A percentile compares a stretch with the other conserved stretches of the same genome.
Conservation (phyloP, 2,329 filamentous ascomycete species). For the Colletotrichum sansevieriae region DNA sequence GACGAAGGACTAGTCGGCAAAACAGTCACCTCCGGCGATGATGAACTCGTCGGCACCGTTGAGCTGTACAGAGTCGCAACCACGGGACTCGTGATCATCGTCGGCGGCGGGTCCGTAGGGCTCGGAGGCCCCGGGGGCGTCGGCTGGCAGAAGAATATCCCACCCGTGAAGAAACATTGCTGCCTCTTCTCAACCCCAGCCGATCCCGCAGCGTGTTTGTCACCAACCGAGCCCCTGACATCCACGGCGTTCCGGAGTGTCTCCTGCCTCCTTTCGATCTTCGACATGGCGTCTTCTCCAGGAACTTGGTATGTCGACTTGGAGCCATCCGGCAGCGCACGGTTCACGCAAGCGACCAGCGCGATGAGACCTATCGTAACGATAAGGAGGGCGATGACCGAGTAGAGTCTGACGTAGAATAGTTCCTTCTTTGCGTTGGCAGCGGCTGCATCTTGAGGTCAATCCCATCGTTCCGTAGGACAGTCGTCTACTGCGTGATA, state of each 20-base stretch:
- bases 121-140: background rate
- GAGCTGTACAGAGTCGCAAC: too few relatives aligned
- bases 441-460: background rate
- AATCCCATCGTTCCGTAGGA: too few relatives aligned
- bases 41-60: too few relatives aligned
- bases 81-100: too few relatives aligned
- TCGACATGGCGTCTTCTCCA: background rate
- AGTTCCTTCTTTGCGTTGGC: slow-evolving; percentile 10
- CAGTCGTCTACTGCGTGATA: background rate
- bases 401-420: slow-evolving; percentile 30
- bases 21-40: too few relatives aligned
- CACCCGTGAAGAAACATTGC: too few relatives aligned
- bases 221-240: background rate
- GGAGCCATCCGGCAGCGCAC: slow-evolving; percentile 26
- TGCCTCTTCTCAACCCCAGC: too few relatives aligned
- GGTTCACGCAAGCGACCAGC: slow-evolving; percentile 12
- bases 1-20: too few relatives aligned
- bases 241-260: too few relatives aligned
- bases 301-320: slow-evolving; percentile 30
- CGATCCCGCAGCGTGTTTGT: too few relatives aligned
- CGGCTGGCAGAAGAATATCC: background rate
- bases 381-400: slow-evolving; percentile 30
- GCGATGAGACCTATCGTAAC: slow-evolving; percentile 35
- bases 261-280: background rate
- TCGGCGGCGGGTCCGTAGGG: too few relatives aligned